Evolutionary conservation across 805 yeast genomes (phyloP).

Genomic region (Kuraishia borneana): DNA sequence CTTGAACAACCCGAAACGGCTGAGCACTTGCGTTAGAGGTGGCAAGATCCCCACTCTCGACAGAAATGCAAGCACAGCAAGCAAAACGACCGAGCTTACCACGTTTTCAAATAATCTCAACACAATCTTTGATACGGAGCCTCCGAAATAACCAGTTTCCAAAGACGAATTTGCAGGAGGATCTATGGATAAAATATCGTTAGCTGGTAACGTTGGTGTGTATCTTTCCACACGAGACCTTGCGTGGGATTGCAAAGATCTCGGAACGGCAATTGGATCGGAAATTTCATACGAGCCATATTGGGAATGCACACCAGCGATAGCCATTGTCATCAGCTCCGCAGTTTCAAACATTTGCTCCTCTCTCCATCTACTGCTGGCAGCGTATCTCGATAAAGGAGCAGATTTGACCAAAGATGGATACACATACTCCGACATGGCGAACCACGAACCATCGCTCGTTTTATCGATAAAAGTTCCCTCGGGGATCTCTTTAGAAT

Average conservation of each 20-base stretch:
- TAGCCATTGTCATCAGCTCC: slow-evolving; percentile 27
- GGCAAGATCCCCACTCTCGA: slow-evolving; percentile 26
- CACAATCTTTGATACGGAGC: slow-evolving; percentile 6
- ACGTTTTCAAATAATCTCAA: slow-evolving; percentile 36
- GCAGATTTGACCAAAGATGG: slow-evolving; percentile 80
- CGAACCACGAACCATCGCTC: slow-evolving; percentile 66
- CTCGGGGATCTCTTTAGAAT: slow-evolving; percentile 5
- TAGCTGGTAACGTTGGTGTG: slow-evolving; percentile 3
- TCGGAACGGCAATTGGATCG: not conserved
- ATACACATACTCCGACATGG: slow-evolving; percentile 65
- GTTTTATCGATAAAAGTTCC: slow-evolving; percentile 57
- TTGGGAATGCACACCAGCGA: slow-evolving; percentile 39
- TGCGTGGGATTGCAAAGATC: not conserved
- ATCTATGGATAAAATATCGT: slow-evolving; percentile 6
- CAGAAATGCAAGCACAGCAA: slow-evolving; percentile 23
- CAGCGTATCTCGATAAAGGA: slow-evolving; percentile 56
- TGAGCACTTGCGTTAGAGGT: slow-evolving; percentile 18
- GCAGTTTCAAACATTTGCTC: slow-evolving; percentile 24
- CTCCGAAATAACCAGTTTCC: not conserved
- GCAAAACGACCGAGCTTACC: slow-evolving; percentile 27
- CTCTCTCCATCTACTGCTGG: slow-evolving; percentile 30
- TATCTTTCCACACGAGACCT: not conserved
- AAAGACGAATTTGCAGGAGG: slow-evolving; percentile 5
- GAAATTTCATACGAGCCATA: slow-evolving; percentile 4
- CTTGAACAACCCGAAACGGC: slow-evolving; percentile 18